Evolutionary conservation across 2,329 filamentous ascomycete genomes (phyloP).

Genomic region (Cryphonectria carpinicola): DNA sequence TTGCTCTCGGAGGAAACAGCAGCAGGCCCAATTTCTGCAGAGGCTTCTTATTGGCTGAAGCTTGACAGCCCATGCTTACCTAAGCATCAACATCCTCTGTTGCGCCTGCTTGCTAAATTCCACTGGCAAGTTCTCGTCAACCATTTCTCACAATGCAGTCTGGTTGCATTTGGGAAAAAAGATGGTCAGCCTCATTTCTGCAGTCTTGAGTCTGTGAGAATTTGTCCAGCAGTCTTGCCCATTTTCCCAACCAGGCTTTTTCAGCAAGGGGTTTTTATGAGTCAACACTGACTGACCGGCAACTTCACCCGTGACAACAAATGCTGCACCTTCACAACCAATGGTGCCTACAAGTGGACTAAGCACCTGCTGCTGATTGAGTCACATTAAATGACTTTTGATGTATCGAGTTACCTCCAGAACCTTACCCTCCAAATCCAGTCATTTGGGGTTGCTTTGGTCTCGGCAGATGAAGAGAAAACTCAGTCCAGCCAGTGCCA

Average conservation of each 20-base stretch:
- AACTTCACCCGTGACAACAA: neutral
- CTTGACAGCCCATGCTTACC: neutral
- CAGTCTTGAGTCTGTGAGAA: neutral
- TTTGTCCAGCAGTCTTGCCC: neutral
- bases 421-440: neutral
- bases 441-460: neutral
- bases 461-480: conserved; percentile 30
- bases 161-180: neutral
- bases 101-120: neutral
- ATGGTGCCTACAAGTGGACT: neutral
- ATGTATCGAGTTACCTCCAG: conserved; percentile 16
- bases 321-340: neutral
- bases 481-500: conserved; percentile 20
- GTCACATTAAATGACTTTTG: conserved; percentile 14
- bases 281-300: neutral
- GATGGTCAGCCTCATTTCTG: neutral
- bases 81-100: neutral
- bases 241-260: neutral
- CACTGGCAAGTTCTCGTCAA: neutral
- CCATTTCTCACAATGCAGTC: too few relatives aligned
- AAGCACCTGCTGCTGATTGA: conserved; percentile 1
- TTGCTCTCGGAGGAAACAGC: neutral
- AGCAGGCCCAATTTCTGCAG: neutral
- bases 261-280: neutral
- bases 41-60: neutral